These are phyloP conservation scores for Macrocystidia cucumis DNA, from an alignment of 1,284 basidiomycete genomes.

Conservation along the genomic window DNA sequence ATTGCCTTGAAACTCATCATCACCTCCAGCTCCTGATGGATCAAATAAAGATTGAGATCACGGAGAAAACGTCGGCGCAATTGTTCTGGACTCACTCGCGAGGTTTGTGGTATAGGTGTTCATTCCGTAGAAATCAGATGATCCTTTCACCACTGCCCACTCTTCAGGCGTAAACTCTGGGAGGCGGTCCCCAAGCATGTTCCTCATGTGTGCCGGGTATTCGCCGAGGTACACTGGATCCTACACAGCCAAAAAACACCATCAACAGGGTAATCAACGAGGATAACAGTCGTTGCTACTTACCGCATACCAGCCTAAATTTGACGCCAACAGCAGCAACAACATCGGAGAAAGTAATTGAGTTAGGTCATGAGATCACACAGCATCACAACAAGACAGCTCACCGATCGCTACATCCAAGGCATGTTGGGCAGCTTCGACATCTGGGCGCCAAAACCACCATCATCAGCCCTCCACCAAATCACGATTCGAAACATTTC, in stretches of 20 bases:
- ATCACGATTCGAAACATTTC: no score
- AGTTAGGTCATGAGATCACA: no score
- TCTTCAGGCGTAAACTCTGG: conserved; percentile 62
- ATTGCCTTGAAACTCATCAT: conserved; percentile 60
- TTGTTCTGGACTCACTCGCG: conserved; percentile 36
- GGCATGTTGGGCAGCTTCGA: conserved; percentile 58
- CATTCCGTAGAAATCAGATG: conserved; percentile 66
- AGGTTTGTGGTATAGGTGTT: conserved; percentile 72
- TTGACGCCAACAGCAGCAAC: conserved; percentile 9
- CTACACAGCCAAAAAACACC: conserved; percentile 12
- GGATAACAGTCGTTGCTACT: conserved; percentile 13
- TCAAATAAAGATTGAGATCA: conserved; percentile 1
- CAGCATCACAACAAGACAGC: no score
- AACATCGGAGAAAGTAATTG: conserved; percentile 5
- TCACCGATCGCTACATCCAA: conserved; percentile 57
- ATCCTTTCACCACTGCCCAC: conserved; percentile 52
- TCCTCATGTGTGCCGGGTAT: conserved; percentile 58
- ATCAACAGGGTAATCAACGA: neutral
- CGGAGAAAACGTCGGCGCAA: conserved; percentile 3
- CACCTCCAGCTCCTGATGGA: conserved; percentile 43
- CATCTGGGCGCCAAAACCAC: no score
- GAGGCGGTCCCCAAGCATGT: conserved; percentile 56
- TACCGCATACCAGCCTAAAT: conserved; percentile 51
- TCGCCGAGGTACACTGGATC: conserved; percentile 71
- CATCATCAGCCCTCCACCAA: no score